A percentile compares a stretch with the other conserved stretches of the same genome.
These are phyloP conservation scores for Syzygium jambos DNA, from an alignment of 345 rosid genomes.

Conservation along the genomic window DNA sequence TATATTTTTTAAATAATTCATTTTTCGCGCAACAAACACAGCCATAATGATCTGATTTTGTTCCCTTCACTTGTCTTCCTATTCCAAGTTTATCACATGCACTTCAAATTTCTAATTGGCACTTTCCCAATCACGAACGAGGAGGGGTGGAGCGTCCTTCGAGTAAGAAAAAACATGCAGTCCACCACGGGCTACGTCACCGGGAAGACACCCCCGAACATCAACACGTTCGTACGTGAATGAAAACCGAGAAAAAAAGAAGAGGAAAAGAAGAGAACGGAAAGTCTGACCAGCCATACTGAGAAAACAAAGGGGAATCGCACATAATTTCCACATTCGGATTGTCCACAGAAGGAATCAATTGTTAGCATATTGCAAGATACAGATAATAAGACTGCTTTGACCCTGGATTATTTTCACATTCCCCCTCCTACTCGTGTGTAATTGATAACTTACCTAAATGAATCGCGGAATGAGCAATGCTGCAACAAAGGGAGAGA, in stretches of 20 bases:
- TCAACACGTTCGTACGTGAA: background rate
- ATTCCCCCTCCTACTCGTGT: background rate
- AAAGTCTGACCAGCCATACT: background rate
- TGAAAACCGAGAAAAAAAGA: background rate
- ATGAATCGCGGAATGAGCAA: background rate
- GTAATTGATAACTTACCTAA: background rate
- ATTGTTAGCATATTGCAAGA: background rate
- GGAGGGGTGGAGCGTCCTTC: background rate
- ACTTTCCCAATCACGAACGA: background rate
- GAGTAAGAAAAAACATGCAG: background rate
- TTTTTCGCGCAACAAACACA: background rate
- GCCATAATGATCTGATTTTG: background rate
- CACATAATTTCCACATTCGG: background rate
- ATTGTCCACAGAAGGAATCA: background rate
- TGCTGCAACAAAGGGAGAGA: background rate
- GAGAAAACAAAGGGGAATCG: background rate
- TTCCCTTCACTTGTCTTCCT: background rate
- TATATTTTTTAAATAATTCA: too few relatives aligned
- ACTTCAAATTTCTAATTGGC: background rate
- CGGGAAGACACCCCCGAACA: background rate
- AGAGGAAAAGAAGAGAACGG: background rate
- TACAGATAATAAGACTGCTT: background rate
- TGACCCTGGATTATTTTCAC: background rate
- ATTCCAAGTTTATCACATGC: background rate
- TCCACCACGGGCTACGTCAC: background rate